These are phyloP conservation scores for Pinus albicaulis DNA, from an alignment of 75 land plant species.

Conservation along the genomic window DNA sequence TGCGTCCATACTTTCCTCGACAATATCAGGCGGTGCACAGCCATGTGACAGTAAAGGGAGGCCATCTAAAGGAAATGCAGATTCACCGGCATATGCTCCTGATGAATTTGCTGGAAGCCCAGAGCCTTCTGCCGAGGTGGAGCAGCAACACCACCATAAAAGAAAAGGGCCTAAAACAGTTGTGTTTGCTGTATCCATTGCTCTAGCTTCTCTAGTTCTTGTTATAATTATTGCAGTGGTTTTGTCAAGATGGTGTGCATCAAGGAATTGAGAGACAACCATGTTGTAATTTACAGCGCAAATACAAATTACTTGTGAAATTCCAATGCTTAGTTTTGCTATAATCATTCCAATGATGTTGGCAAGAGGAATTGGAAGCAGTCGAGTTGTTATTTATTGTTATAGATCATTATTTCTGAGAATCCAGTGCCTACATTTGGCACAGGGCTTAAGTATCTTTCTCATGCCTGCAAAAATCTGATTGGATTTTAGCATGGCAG, in stretches of 20 bases:
- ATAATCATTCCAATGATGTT: constrained; percentile 21
- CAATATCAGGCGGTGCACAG: constrained; percentile 25
- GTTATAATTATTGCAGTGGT: constrained; percentile 29
- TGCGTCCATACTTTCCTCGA: constrained; percentile 13
- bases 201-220: constrained; percentile 27
- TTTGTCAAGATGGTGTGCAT: constrained; percentile 22
- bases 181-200: constrained; percentile 41
- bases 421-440: no score
- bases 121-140: constrained; percentile 11
- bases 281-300: no score
- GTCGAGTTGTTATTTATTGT: no score
- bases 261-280: no score
- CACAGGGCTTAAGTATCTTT: no score
- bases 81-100: constrained; percentile 8
- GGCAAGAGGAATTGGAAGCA: constrained; percentile 5
- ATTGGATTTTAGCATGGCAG: no score
- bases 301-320: no score
- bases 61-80: constrained; percentile 9
- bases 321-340: neutral
- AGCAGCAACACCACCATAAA: neutral
- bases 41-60: constrained; percentile 31
- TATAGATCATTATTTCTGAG: no score
- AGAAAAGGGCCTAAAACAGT: constrained; percentile 26
- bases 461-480: no score
- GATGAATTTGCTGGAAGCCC: constrained; percentile 9